Conservation (phyloP, 2,329 filamentous ascomycete species). For the Botrytis galanthina region DNA sequence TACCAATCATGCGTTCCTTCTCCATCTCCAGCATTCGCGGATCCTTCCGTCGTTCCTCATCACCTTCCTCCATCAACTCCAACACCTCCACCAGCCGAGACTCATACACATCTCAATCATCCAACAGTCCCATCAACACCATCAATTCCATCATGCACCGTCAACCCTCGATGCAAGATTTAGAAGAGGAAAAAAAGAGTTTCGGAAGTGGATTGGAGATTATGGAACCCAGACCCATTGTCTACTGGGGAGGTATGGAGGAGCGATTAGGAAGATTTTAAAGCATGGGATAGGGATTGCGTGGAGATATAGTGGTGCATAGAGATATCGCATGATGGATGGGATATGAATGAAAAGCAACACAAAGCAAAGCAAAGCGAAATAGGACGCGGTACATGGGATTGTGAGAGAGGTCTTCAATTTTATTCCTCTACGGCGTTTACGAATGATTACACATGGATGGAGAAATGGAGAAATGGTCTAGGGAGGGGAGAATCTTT, state of each 20-base stretch:
- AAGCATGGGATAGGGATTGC: too few relatives aligned
- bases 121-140: constrained; percentile 43
- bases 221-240: constrained; percentile 60
- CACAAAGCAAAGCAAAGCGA: neutral
- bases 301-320: too few relatives aligned
- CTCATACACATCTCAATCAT: constrained; percentile 47
- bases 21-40: constrained; percentile 53
- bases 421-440: constrained; percentile 2
- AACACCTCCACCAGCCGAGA: constrained; percentile 33
- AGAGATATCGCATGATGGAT: neutral
- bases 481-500: neutral
- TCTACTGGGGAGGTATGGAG: constrained; percentile 63
- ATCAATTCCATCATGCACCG: constrained; percentile 60
- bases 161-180: constrained; percentile 55
- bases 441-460: constrained; percentile 1
- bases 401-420: constrained; percentile 22
- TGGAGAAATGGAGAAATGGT: neutral
- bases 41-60: constrained; percentile 52
- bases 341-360: neutral
- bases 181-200: constrained; percentile 55
- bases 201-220: constrained; percentile 55
- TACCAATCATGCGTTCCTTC: constrained; percentile 33
- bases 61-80: constrained; percentile 38
- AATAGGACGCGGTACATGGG: neutral
- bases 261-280: constrained; percentile 33